Evolutionary conservation across 139 green algal species (phyloP).

Genomic region (Closterium sp.): DNA sequence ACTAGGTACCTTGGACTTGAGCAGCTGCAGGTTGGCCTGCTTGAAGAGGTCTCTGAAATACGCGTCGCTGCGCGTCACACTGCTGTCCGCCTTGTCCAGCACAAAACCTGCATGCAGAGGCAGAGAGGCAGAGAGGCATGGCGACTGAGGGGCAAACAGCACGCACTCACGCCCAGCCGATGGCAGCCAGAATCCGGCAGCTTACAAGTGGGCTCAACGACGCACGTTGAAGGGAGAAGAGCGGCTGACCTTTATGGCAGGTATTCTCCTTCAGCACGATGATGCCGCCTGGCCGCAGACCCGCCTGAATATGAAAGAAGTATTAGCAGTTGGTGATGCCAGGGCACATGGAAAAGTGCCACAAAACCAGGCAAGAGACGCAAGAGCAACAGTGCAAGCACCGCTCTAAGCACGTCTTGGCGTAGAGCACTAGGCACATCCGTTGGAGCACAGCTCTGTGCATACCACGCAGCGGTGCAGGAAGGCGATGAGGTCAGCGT

Average conservation of each 20-base stretch:
- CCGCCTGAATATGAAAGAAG: no score
- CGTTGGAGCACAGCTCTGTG: no score
- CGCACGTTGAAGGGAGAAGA: no score
- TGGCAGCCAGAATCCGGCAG: no score
- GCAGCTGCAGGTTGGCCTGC: slow-evolving; percentile 48
- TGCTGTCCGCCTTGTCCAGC: slow-evolving; percentile 85
- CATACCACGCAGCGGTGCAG: slow-evolving; percentile 64
- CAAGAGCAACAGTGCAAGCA: background rate
- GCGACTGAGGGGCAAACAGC: background rate
- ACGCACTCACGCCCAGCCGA: no score
- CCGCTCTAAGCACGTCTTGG: background rate
- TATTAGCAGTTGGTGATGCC: no score
- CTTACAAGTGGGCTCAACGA: no score
- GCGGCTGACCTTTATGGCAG: slow-evolving; percentile 56
- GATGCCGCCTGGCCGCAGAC: slow-evolving; percentile 69
- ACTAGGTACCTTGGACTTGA: slow-evolving; percentile 37
- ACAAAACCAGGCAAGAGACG: background rate
- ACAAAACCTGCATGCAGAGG: slow-evolving; percentile 65
- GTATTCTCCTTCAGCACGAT: slow-evolving; percentile 97
- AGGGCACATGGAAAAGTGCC: background rate
- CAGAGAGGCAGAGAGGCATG: slow-evolving; percentile 1
- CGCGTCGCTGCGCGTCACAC: slow-evolving; percentile 73
- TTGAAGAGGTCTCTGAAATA: slow-evolving; percentile 76
- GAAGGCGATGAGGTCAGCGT: slow-evolving; percentile 78
- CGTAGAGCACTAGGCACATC: no score